Conservation (phyloP, 805 yeast species). For the Vanderwaltozyma tropicalis region DNA sequence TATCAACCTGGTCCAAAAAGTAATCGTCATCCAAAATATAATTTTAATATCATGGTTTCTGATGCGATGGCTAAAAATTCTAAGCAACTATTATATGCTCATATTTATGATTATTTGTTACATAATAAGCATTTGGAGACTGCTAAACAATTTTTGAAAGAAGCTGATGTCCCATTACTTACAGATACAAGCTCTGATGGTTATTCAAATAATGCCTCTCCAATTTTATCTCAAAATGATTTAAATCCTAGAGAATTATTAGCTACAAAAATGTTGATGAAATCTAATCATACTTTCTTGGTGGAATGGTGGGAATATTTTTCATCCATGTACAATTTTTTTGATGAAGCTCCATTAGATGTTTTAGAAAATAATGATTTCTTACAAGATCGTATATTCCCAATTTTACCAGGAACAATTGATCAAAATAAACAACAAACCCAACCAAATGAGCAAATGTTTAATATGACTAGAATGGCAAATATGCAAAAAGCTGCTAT, state of each 20-base stretch:
- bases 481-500: background rate
- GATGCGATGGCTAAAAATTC: conserved; percentile 40
- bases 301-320: conserved; percentile 47
- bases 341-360: conserved; percentile 28
- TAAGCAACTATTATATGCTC: conserved; percentile 41
- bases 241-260: conserved; percentile 7
- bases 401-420: conserved; percentile 2
- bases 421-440: background rate
- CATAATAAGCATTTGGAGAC: conserved; percentile 40
- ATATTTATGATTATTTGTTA: conserved; percentile 40
- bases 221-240: conserved; percentile 1
- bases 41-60: conserved; percentile 24
- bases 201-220: background rate
- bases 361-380: conserved; percentile 8
- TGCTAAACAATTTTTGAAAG: conserved; percentile 38
- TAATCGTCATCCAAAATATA: conserved; percentile 4
- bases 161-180: conserved; percentile 35
- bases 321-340: conserved; percentile 39
- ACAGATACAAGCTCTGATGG: conserved; percentile 1
- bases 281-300: conserved; percentile 37
- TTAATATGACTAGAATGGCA: background rate
- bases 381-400: conserved; percentile 1
- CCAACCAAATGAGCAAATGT: background rate
- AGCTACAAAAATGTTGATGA: conserved; percentile 31
- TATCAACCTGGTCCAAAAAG: background rate